A percentile compares a stretch with the other conserved stretches of the same genome.
Conservation (phyloP, 1,284 basidiomycete genomes). For the Cutaneotrichosporon sp. region DNA sequence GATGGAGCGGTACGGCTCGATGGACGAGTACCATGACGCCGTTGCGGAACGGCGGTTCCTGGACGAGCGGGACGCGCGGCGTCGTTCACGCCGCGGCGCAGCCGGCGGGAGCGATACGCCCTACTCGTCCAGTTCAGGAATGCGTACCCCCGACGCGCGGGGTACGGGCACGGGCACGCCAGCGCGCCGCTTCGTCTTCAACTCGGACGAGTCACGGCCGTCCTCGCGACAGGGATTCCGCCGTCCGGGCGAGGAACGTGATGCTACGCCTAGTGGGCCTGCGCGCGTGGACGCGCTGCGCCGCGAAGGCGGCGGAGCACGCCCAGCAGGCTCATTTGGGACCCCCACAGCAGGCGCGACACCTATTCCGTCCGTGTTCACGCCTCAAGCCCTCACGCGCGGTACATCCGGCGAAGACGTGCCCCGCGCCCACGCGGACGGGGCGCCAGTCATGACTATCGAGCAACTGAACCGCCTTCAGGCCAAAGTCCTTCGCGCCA, state of each 20-base stretch:
- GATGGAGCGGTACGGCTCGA: slow-evolving; percentile 75
- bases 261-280: slow-evolving; percentile 38
- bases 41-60: slow-evolving; percentile 75
- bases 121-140: slow-evolving; percentile 53
- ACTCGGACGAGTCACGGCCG: slow-evolving; percentile 44
- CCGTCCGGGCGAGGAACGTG: slow-evolving; percentile 59
- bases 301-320: slow-evolving; percentile 22
- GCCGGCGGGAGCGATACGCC: slow-evolving; percentile 24
- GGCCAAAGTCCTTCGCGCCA: slow-evolving; percentile 86
- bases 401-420: slow-evolving; percentile 16
- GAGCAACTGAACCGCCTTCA: slow-evolving; percentile 82
- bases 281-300: slow-evolving; percentile 35
- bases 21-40: slow-evolving; percentile 83
- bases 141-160: slow-evolving; percentile 45
- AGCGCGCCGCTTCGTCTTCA: slow-evolving; percentile 46
- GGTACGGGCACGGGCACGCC: slow-evolving; percentile 38
- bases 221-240: slow-evolving; percentile 73
- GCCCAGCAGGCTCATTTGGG: neutral
- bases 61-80: slow-evolving; percentile 67
- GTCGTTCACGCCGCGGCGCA: slow-evolving; percentile 45
- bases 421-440: neutral
- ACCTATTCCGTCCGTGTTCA: slow-evolving; percentile 82
- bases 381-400: slow-evolving; percentile 55
- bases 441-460: slow-evolving; percentile 42
- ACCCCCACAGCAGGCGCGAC: slow-evolving; percentile 49